A percentile compares a stretch with the other conserved stretches of the same genome.
phyloP scores from a whole-genome alignment of 768 basidiomycete species.

The Agaricus subrufescens region DNA sequence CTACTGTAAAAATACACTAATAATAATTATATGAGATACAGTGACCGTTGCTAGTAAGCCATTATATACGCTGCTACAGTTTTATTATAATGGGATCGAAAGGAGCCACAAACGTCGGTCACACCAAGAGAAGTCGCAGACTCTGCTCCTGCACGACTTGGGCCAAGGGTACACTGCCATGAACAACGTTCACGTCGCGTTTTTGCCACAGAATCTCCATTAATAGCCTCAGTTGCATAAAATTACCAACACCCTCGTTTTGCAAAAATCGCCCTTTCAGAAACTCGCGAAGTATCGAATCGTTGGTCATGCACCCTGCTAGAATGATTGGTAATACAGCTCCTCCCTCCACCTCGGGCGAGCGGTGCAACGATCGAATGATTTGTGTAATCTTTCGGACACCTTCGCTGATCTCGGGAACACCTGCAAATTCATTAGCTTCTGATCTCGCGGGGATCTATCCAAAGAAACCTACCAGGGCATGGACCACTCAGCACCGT shows the following conservation, averaged over 20 bases:
- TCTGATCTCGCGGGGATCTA: background rate
- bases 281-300: slow-evolving; percentile 50
- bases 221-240: slow-evolving; percentile 49
- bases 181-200: slow-evolving; percentile 36
- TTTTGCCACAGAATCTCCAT: slow-evolving; percentile 72
- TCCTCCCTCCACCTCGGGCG: slow-evolving; percentile 60
- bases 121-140: slow-evolving; percentile 48
- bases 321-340: slow-evolving; percentile 72
- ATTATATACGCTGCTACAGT: slow-evolving; percentile 5
- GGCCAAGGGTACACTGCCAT: slow-evolving; percentile 45
- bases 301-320: slow-evolving; percentile 70
- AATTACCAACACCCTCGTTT: slow-evolving; percentile 57
- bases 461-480: slow-evolving; percentile 47
- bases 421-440: slow-evolving; percentile 36
- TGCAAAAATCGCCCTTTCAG: slow-evolving; percentile 53
- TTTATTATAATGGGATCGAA: slow-evolving; percentile 1
- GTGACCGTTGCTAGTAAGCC: background rate
- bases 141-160: slow-evolving; percentile 50
- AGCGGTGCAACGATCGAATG: slow-evolving; percentile 45
- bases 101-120: slow-evolving; percentile 13
- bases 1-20: slow-evolving; percentile 11
- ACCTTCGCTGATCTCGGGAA: slow-evolving; percentile 62
- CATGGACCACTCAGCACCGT: slow-evolving; percentile 64
- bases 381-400: slow-evolving; percentile 55
- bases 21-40: slow-evolving; percentile 10